phyloP scores from a whole-genome alignment of 2,329 filamentous ascomycete genomes.

The Penicillium sp. region DNA sequence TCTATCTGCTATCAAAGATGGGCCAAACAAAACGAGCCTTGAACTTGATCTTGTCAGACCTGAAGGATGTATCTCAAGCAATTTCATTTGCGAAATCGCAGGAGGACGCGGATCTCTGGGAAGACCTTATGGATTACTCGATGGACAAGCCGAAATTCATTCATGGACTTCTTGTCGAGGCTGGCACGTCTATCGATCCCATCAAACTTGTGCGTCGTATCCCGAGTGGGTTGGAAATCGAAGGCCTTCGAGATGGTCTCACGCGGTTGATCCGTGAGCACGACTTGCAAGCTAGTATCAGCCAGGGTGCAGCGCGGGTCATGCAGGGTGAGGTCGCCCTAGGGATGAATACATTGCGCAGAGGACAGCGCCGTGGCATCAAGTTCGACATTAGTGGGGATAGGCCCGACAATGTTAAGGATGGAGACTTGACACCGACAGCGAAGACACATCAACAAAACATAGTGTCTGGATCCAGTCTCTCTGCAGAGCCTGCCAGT shows the following conservation, averaged over 20 bases:
- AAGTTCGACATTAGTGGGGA: constrained; percentile 69
- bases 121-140: constrained; percentile 86
- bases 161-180: constrained; percentile 82
- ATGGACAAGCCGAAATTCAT: constrained; percentile 99
- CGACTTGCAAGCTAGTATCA: constrained; percentile 91
- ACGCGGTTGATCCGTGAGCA: constrained; percentile 91
- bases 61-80: constrained; percentile 84
- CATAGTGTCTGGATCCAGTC: constrained; percentile 7
- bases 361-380: constrained; percentile 76
- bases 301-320: constrained; percentile 80
- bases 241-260: constrained; percentile 81
- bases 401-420: constrained; percentile 7
- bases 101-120: constrained; percentile 87
- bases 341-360: constrained; percentile 74
- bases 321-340: constrained; percentile 79
- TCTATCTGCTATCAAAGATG: constrained; percentile 91
- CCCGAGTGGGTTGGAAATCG: constrained; percentile 86
- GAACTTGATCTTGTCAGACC: constrained; percentile 87
- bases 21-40: constrained; percentile 89
- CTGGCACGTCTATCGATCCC: constrained; percentile 88
- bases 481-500: constrained; percentile 3
- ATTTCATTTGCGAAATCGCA: constrained; percentile 94
- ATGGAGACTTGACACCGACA: constrained; percentile 11
- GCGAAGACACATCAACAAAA: constrained; percentile 13
- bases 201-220: constrained; percentile 86